These are phyloP conservation scores for Aegilops umbellulata DNA, from an alignment of 176 grass and related monocot genomes.

Conservation along the genomic window DNA sequence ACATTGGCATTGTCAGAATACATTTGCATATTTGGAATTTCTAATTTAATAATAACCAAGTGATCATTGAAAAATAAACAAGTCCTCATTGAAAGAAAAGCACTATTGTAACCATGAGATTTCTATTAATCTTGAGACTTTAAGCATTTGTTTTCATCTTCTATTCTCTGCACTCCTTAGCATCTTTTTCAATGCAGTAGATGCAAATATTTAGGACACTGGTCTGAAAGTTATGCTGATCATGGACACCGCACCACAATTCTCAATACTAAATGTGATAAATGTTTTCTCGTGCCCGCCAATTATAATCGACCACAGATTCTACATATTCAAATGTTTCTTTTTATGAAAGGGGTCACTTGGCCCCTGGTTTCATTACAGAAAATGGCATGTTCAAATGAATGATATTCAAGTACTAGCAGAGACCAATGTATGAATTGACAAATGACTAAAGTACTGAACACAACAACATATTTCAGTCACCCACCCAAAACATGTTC, in stretches of 20 bases:
- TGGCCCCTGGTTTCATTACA: not conserved
- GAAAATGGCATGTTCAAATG: not conserved
- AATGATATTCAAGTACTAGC: not conserved
- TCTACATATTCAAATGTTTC: too few relatives aligned
- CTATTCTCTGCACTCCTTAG: not conserved
- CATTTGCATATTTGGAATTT: constrained; percentile 13
- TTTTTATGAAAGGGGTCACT: too few relatives aligned
- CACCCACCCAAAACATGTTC: not conserved
- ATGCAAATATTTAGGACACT: not conserved
- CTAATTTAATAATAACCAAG: constrained; percentile 1
- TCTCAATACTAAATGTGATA: not conserved
- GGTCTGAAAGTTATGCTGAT: not conserved
- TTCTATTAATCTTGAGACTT: not conserved
- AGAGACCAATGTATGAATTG: not conserved
- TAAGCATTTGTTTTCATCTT: not conserved
- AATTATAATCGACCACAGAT: not conserved
- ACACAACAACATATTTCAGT: not conserved
- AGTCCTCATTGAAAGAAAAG: not conserved
- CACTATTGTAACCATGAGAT: not conserved
- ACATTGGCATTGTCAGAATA: constrained; percentile 21
- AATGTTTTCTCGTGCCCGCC: not conserved
- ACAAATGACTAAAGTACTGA: not conserved
- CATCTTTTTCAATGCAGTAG: not conserved
- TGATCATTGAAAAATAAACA: not conserved
- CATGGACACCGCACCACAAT: not conserved